These are phyloP conservation scores for Ailanthus altissimus DNA, from an alignment of 345 rosid genomes.

Conservation along the genomic window DNA sequence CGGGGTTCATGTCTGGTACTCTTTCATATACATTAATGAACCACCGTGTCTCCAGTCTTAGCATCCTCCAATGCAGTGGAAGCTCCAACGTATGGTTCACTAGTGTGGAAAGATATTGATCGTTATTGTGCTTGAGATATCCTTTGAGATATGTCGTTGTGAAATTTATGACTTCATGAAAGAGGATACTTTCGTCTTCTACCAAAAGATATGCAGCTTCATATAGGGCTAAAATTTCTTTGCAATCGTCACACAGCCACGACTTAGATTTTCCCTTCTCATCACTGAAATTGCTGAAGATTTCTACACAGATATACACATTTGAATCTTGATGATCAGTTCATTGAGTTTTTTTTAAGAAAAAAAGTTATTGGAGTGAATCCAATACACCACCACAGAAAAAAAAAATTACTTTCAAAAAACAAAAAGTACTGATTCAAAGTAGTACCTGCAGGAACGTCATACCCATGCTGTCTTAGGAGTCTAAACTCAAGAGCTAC, in stretches of 20 bases:
- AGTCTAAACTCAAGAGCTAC: conserved; percentile 38
- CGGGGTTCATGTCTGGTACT: conserved; percentile 20
- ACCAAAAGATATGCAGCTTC: conserved; percentile 28
- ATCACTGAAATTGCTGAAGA: conserved; percentile 14
- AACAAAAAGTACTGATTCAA: no score
- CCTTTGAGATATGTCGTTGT: conserved; percentile 7
- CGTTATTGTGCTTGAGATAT: neutral
- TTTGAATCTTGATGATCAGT: no score
- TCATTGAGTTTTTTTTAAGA: no score
- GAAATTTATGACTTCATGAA: conserved; percentile 24
- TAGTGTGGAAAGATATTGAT: conserved; percentile 19
- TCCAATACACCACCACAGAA: neutral
- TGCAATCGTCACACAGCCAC: neutral
- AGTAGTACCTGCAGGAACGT: conserved; percentile 30
- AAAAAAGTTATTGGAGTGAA: neutral
- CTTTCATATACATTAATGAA: conserved; percentile 37
- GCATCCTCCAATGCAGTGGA: conserved; percentile 47
- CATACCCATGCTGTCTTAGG: conserved; percentile 34
- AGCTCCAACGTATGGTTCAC: conserved; percentile 36
- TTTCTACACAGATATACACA: conserved; percentile 1
- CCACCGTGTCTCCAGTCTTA: conserved; percentile 52
- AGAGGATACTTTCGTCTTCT: conserved; percentile 19
- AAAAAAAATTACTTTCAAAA: no score
- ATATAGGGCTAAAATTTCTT: conserved; percentile 20
- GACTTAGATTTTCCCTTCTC: conserved; percentile 5